A percentile compares a stretch with the other conserved stretches of the same genome.
Conservation (phyloP, 2,329 filamentous ascomycete genomes). For the Aspergillus jensenii region DNA sequence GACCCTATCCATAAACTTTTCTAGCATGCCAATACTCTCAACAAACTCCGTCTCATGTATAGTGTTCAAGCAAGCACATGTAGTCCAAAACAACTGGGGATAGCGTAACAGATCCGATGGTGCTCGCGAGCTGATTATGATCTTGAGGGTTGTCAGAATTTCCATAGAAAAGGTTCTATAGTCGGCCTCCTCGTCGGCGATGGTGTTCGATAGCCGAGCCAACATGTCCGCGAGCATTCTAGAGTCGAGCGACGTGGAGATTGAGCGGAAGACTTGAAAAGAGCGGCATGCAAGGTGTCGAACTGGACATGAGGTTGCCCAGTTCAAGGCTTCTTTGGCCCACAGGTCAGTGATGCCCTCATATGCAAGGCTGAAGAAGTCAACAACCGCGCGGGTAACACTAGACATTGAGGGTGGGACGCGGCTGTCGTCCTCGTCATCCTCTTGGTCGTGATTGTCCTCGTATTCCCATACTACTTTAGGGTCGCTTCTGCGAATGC, state of each 20-base stretch:
- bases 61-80: slow-evolving; percentile 91
- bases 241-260: slow-evolving; percentile 85
- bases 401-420: slow-evolving; percentile 86
- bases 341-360: slow-evolving; percentile 87
- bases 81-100: slow-evolving; percentile 97
- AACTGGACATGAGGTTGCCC: slow-evolving; percentile 96
- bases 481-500: slow-evolving; percentile 78
- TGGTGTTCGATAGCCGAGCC: slow-evolving; percentile 89
- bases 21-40: slow-evolving; percentile 87
- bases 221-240: slow-evolving; percentile 97
- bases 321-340: slow-evolving; percentile 85
- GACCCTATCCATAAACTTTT: slow-evolving; percentile 79
- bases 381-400: slow-evolving; percentile 77
- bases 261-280: slow-evolving; percentile 95
- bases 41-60: slow-evolving; percentile 95
- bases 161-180: slow-evolving; percentile 98
- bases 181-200: slow-evolving; percentile 90
- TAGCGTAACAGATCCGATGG: slow-evolving; percentile 80
- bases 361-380: slow-evolving; percentile 80
- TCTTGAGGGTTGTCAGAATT: slow-evolving; percentile 89
- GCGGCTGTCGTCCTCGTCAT: slow-evolving; percentile 71
- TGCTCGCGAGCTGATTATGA: slow-evolving; percentile 82
- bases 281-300: slow-evolving; percentile 93
- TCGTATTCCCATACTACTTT: slow-evolving; percentile 93
- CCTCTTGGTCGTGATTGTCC: slow-evolving; percentile 76